A percentile compares a stretch with the other conserved stretches of the same genome.
phyloP scores from a whole-genome alignment of 768 basidiomycete genomes.

The Kwoniella shandongensis region DNA sequence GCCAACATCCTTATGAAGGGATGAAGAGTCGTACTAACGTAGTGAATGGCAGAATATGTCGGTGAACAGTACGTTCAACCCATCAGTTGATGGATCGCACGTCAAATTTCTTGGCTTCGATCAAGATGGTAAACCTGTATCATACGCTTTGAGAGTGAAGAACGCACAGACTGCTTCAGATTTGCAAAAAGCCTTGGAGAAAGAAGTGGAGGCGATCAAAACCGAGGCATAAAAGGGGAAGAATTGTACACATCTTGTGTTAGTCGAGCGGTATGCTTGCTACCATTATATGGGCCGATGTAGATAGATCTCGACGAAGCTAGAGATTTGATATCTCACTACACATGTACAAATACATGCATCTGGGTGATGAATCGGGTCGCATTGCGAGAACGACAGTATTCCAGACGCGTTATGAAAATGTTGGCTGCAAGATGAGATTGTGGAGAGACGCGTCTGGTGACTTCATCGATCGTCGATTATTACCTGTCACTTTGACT shows the following conservation, averaged over 20 bases:
- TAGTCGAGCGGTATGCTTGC: too few relatives aligned
- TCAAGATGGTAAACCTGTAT: constrained; percentile 33
- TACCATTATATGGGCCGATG: too few relatives aligned
- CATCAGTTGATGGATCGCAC: constrained; percentile 22
- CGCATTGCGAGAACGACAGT: too few relatives aligned
- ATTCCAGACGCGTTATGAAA: too few relatives aligned
- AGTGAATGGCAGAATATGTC: constrained; percentile 38
- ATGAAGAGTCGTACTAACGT: background rate
- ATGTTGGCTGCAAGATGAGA: too few relatives aligned
- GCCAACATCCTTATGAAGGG: constrained; percentile 6
- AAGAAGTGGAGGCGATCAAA: constrained; percentile 55
- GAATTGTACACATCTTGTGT: background rate
- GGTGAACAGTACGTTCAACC: constrained; percentile 23
- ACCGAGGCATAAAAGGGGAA: constrained; percentile 2
- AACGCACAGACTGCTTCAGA: constrained; percentile 27
- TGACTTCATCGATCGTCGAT: too few relatives aligned
- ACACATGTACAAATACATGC: too few relatives aligned
- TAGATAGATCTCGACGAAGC: too few relatives aligned
- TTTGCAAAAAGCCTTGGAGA: constrained; percentile 54
- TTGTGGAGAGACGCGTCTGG: too few relatives aligned
- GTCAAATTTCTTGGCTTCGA: constrained; percentile 44
- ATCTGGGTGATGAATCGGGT: too few relatives aligned
- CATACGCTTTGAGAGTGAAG: constrained; percentile 36
- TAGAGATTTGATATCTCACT: too few relatives aligned
- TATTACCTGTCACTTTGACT: too few relatives aligned